Evolutionary conservation across 2,329 filamentous ascomycete genomes (phyloP).

Genomic region (Stagonosporopsis chrysanthemi): DNA sequence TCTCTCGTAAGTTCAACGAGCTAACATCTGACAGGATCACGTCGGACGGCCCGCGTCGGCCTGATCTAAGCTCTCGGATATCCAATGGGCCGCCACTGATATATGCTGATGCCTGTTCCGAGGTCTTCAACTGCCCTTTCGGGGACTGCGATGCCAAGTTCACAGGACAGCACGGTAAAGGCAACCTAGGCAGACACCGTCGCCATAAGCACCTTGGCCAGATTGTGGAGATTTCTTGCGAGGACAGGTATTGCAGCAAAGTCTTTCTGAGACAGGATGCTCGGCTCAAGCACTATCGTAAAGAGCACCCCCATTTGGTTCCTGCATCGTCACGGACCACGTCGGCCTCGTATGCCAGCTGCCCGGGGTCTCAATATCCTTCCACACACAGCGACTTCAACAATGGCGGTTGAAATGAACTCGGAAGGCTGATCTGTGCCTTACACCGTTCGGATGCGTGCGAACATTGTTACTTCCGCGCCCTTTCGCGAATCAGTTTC

Average conservation of each 20-base stretch:
- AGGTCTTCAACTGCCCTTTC: not conserved
- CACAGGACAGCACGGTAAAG: not conserved
- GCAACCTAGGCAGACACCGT: not conserved
- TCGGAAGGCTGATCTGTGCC: not conserved
- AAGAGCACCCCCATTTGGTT: not conserved
- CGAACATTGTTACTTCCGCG: not conserved
- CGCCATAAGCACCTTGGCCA: not conserved
- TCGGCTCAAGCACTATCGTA: conserved; percentile 3
- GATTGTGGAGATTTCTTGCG: not conserved
- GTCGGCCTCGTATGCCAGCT: not conserved
- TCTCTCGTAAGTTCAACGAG: not conserved
- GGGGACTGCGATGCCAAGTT: not conserved
- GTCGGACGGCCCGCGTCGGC: too few relatives aligned
- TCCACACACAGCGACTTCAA: not conserved
- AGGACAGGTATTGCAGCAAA: not conserved
- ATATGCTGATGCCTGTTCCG: not conserved
- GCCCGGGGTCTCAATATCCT: not conserved
- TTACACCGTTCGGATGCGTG: not conserved
- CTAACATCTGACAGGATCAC: not conserved
- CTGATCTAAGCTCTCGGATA: not conserved
- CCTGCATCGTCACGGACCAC: not conserved
- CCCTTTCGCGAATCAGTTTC: not conserved
- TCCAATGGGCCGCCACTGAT: not conserved
- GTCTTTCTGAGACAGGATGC: not conserved
- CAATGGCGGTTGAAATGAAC: not conserved